Evolutionary conservation across 2,329 filamentous ascomycete genomes (phyloP), one percentile per base, ranked within the genome.

Genomic region (Tolypocladium ovalisporum): DNA sequence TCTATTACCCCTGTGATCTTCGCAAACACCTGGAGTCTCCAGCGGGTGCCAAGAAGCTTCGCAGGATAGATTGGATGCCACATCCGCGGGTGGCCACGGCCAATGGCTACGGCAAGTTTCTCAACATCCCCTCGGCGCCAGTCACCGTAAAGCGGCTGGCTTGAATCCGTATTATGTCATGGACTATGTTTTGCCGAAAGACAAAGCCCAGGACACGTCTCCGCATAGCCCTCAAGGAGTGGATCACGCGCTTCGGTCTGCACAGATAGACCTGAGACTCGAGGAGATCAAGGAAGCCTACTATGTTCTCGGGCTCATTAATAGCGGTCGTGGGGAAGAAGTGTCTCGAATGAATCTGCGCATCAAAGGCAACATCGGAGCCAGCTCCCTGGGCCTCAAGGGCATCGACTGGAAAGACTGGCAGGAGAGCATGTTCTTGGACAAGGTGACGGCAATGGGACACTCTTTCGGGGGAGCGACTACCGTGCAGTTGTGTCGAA

Each of bases 391-490:
- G 51, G 85, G 83, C 0, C 71, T 87, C 0, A 71, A 77, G 4
- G 82, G 81, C 1, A 66, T 80, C 39, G 62, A 75, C 55, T 88
- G 84, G 84, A 60, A 67, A 0, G 68, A 72, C 12, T 88, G 84
- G 85, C 75, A 76, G 58, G 72, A 73, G 2, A 71, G 80, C 3
- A 79, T 88, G 59, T 76, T 81, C 56, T 69, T 82, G 5, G 70
- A 79, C 34, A 76, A 81, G 54, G 79, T 85, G 22, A 87, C 83
- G 1, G 75, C 81, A 58, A 80, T 85, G 62, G 84, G 85, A 0
- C 85, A 88, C 65, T 86, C 82, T 1, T 88, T 88, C 62, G 85
- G 85, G 22, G 84, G 83, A 2, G 84, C 84, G 10, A 86, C 84
- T 1, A 77, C 80, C 0, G 76, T 85, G 2, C 83, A 87, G 63